Evolutionary conservation across 129 eudicot genomes (phyloP), one percentile per base, ranked within the genome.

Genomic region (Arctium lappa): DNA sequence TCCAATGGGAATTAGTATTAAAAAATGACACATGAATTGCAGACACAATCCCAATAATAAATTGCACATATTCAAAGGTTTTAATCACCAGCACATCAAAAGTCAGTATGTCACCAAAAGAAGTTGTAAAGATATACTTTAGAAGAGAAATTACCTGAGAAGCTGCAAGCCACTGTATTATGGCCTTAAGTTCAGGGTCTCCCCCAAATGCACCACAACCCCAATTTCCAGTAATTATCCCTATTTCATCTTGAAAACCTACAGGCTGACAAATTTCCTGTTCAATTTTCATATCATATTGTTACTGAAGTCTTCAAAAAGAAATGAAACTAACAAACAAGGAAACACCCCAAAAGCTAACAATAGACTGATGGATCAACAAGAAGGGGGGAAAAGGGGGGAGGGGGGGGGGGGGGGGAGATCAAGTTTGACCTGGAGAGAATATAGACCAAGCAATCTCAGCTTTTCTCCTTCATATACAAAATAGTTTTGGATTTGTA

Each of bases 191-290:
- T 88, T 96, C 94, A 80, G 98, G 98, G 84, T 95, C 98, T 40
- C 97, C 98, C n/a, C 98, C 97, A 76, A 95, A 95, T 70, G 97
- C 99, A 70, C 99, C 98, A 89, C 99, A 93, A 46, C 99, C 99
- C 99, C 99, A 96, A 82, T 96, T 96, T 31, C 99, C 99, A 1
- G 98, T 96, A 9, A 56, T 96, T 80, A 96, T 86, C 31, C 99
- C 99, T 81, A 92, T 84, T 74, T 80, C 86, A 76, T 82, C 85
- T 65, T 86, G 83, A 85, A 71, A 69, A 73, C 22, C 78, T 53
- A 39, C 69, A 63, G 37, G 32, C 40, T 72, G 80, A 83, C 33
- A 36, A 70, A n/a, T 31, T 62, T 56, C 74, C 79, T 76, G 65
- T 72, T 56, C 48, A 40, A n/a, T 38, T 38, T 34, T 46, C 72